Evolutionary conservation across 495 filamentous ascomycete species (phyloP), one percentile per base, ranked within the genome.

Genomic region (Penicillium herquei): DNA sequence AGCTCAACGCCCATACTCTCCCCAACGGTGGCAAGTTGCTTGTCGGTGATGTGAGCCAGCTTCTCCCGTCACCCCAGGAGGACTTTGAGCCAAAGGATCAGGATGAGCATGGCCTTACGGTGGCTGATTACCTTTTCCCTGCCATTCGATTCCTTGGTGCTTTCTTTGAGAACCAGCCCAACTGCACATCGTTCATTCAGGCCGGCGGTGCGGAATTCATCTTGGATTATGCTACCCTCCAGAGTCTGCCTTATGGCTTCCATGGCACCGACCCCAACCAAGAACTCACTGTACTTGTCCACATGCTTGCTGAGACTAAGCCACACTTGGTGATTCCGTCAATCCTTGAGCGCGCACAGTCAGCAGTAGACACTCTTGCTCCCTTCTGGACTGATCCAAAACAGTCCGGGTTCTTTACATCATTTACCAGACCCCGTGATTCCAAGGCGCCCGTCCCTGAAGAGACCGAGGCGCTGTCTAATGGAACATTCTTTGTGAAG

Each of bases 241-340:
- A 91, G 14, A 89, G 88, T 65, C 78, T 96, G 48, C 80, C 87
- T 2, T 84, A 84, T 55, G 83, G 91, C 61, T 92, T 93, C 64
- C 83, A 86, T 45, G 84, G 84, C 21, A 81, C 82, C 7, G 70
- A 75, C 47, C 84, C 86, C 7, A 84, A 76, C 43, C 81, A 85
- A 34, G 83, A 86, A 50, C 75, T 96, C 31, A 79, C 82, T 7
- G 82, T 82, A 13, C 85, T 94, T n/a, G 73, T 96, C 13, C 84
- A 92, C 55, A 79, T 86, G 58, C 79, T 96, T 53, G 84, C 91
- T 34, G 95, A 98, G 65, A 83, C 84, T 13, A 92, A 89, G 62
- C 87, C 93, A 16, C 85, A 94, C 64, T 73, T 93, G 8, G 85
- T 91, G 3, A 73, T 98, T 11, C 91, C 91, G 0, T 90, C 90